Evolutionary conservation across 805 yeast species (phyloP).

Genomic region (Saturnispora halmiae): DNA sequence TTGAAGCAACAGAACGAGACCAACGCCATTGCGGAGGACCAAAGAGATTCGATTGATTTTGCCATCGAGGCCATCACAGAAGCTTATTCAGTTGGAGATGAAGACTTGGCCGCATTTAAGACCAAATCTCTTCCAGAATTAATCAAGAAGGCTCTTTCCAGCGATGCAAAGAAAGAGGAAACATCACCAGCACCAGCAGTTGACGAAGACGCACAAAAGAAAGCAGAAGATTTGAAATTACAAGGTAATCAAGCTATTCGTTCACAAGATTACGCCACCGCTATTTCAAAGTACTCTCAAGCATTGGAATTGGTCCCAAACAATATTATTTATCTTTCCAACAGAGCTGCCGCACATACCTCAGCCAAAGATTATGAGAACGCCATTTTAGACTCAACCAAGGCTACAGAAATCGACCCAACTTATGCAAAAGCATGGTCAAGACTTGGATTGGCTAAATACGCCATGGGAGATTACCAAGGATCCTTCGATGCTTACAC

Average conservation of each 20-base stretch:
- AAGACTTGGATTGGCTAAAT: constrained; percentile 87
- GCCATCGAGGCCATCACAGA: constrained; percentile 90
- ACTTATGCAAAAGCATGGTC: constrained; percentile 87
- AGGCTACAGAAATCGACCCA: constrained; percentile 72
- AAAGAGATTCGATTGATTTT: constrained; percentile 81
- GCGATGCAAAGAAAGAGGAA: no score
- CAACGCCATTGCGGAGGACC: constrained; percentile 63
- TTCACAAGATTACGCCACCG: constrained; percentile 54
- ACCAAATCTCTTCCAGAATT: constrained; percentile 29
- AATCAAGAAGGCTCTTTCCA: constrained; percentile 7
- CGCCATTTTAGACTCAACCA: constrained; percentile 78
- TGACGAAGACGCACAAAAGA: constrained; percentile 39
- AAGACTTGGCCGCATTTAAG: constrained; percentile 29
- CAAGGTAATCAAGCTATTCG: constrained; percentile 92
- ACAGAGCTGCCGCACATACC: constrained; percentile 95
- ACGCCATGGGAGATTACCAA: constrained; percentile 87
- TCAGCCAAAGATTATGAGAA: constrained; percentile 62
- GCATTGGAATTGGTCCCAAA: constrained; percentile 64
- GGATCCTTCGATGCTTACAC: constrained; percentile 88
- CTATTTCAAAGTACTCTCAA: constrained; percentile 68
- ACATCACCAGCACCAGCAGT: constrained; percentile 7
- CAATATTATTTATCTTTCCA: constrained; percentile 80
- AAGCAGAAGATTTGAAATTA: constrained; percentile 77
- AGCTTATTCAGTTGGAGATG: constrained; percentile 61
- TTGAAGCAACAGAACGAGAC: constrained; percentile 32